Evolutionary conservation across 2,329 filamentous ascomycete genomes (phyloP).

Genomic region (Hypoxylon sp.): DNA sequence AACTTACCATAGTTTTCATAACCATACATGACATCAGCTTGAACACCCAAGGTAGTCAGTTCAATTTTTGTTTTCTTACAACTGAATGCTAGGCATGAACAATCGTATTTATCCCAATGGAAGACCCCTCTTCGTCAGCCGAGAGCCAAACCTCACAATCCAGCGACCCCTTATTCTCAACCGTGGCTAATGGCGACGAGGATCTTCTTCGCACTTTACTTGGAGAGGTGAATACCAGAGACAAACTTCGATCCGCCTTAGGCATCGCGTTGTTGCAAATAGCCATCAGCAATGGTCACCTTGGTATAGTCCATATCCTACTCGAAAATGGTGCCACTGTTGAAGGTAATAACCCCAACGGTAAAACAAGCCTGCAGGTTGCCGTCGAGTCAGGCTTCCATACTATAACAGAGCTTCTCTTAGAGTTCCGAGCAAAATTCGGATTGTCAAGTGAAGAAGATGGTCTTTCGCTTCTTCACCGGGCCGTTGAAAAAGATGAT

Average conservation of each 20-base stretch:
- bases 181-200: neutral
- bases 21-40: neutral
- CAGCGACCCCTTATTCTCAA: neutral
- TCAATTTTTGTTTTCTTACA: neutral
- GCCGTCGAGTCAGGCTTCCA: constrained; percentile 3
- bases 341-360: neutral
- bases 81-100: neutral
- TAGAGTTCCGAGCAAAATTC: constrained; percentile 1
- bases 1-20: neutral
- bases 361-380: neutral
- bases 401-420: neutral
- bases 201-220: constrained; percentile 1
- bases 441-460: neutral
- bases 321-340: neutral
- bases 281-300: constrained; percentile 1
- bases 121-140: neutral
- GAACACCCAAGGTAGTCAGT: neutral
- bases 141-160: neutral
- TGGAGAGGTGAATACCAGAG: neutral
- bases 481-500: constrained; percentile 1
- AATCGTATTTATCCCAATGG: neutral
- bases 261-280: neutral
- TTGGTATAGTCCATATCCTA: neutral
- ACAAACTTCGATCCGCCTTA: neutral
- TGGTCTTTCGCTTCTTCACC: neutral